Evolutionary conservation across 1,284 basidiomycete species (phyloP), one percentile per base, ranked within the genome.

Genomic region (Mycocalia duriaeana): DNA sequence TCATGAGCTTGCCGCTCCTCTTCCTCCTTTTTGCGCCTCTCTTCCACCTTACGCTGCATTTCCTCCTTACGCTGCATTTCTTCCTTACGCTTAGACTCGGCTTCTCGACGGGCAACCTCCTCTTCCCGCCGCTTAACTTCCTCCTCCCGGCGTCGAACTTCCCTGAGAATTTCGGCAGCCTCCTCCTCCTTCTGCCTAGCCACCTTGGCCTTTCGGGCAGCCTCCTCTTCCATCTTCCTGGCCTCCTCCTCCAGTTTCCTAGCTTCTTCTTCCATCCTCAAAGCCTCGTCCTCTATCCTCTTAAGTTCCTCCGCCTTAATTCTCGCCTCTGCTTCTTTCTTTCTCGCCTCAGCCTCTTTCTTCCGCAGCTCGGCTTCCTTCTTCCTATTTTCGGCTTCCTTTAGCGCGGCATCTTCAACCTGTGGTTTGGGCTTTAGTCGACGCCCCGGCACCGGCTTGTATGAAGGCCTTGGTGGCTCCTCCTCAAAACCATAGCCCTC

Each of bases 81-180:
- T 11, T 34, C 31, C 31, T 26, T 35, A 19, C 38, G 36, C 44
- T 31, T 45, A 16, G 13, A 7, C 37, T 22, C 44, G 19, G 18
- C 46, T 26, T 25, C 40, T 24, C 19, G 14, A 19, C 25, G 14
- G 20, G 14, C 13, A 19, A 8, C 19, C 18, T 24, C 24, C 24
- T 44, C 42, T 9, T 26, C 44, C 35, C 28, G 23, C 35, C 38
- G 36, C 44, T 31, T 45, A 16, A n/a, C 9, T 16, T 22, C 44
- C 23, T 25, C 46, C 26, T 25, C 40, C 40, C 19, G 14, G 20
- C 25, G 14, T 24, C 19, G 20, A 19, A 8, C 19, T 13, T 24
- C 24, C 24, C 19, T 19, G 20, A 14, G 11, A 19, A 14, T 14
- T 19, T 39, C 13, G n/a, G n/a, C 20, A 4, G 37, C 45, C 24